These are phyloP conservation scores for Talaromyces marneffei DNA, from an alignment of 2,329 filamentous ascomycete species.

Conservation along the genomic window DNA sequence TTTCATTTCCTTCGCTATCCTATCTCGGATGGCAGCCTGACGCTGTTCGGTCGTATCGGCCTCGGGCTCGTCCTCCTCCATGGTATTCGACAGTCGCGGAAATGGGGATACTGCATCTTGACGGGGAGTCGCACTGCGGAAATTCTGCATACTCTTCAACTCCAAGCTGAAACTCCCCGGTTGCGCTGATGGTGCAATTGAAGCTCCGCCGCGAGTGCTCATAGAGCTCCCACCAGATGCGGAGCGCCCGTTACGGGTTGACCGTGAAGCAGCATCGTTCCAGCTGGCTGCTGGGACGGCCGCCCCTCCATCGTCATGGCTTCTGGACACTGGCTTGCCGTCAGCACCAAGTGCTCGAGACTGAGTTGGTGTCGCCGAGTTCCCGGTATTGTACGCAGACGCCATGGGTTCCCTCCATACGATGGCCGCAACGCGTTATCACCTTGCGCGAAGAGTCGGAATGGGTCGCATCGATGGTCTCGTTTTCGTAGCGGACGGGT, in stretches of 20 bases:
- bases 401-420: conserved; percentile 38
- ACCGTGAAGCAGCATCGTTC: conserved; percentile 28
- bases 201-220: conserved; percentile 57
- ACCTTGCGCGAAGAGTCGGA: conserved; percentile 25
- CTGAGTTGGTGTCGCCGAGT: conserved; percentile 39
- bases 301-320: conserved; percentile 28
- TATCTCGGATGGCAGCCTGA: conserved; percentile 70
- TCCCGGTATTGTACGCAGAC: conserved; percentile 39
- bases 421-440: conserved; percentile 24
- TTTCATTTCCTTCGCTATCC: conserved; percentile 91
- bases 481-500: not conserved
- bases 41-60: conserved; percentile 63
- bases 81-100: conserved; percentile 41
- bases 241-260: conserved; percentile 44
- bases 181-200: conserved; percentile 63
- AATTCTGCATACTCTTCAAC: conserved; percentile 62
- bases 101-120: conserved; percentile 54
- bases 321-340: conserved; percentile 34
- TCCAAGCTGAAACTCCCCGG: conserved; percentile 87
- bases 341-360: conserved; percentile 32
- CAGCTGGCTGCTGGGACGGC: conserved; percentile 35
- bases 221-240: conserved; percentile 56
- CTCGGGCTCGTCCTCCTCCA: conserved; percentile 55
- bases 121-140: conserved; percentile 56
- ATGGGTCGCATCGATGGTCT: conserved; percentile 28